Conservation (phyloP, 805 yeast species). For the Wickerhamiella galacta region DNA sequence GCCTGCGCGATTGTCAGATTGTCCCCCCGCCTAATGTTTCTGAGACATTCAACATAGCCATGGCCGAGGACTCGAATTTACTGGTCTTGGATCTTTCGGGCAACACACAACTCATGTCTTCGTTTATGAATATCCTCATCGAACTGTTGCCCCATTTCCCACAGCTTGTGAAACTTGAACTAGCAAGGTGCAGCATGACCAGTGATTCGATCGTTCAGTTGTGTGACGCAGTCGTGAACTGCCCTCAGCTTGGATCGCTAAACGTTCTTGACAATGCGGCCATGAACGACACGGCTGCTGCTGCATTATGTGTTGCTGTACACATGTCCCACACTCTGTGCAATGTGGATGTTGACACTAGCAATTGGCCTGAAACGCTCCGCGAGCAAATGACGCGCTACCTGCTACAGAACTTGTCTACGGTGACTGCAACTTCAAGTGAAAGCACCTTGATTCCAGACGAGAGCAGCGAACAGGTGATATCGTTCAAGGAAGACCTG, state of each 20-base stretch:
- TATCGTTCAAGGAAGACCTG: background rate
- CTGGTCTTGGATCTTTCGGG: slow-evolving; percentile 63
- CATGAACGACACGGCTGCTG: slow-evolving; percentile 42
- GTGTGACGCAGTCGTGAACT: slow-evolving; percentile 53
- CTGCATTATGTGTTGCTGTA: slow-evolving; percentile 54
- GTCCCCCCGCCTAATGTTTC: slow-evolving; percentile 6
- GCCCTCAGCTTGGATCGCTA: slow-evolving; percentile 48
- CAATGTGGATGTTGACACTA: slow-evolving; percentile 51
- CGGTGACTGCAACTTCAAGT: no score
- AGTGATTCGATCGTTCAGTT: slow-evolving; percentile 40
- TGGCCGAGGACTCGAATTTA: slow-evolving; percentile 35
- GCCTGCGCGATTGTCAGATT: slow-evolving; percentile 20
- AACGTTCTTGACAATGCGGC: slow-evolving; percentile 47
- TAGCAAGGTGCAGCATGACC: slow-evolving; percentile 50
- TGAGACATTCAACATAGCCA: slow-evolving; percentile 28
- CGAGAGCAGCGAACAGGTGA: background rate
- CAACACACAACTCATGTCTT: slow-evolving; percentile 51
- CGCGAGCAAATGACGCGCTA: slow-evolving; percentile 61
- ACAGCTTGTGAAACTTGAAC: slow-evolving; percentile 44
- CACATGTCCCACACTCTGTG: slow-evolving; percentile 47
- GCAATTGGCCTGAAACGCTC: slow-evolving; percentile 40
- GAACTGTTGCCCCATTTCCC: slow-evolving; percentile 54
- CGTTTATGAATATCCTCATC: slow-evolving; percentile 38
- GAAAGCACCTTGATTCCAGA: background rate
- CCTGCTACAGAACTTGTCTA: slow-evolving; percentile 55